phyloP scores from a whole-genome alignment of 176 grass and related monocot genomes.

The Zoysia japonica region DNA sequence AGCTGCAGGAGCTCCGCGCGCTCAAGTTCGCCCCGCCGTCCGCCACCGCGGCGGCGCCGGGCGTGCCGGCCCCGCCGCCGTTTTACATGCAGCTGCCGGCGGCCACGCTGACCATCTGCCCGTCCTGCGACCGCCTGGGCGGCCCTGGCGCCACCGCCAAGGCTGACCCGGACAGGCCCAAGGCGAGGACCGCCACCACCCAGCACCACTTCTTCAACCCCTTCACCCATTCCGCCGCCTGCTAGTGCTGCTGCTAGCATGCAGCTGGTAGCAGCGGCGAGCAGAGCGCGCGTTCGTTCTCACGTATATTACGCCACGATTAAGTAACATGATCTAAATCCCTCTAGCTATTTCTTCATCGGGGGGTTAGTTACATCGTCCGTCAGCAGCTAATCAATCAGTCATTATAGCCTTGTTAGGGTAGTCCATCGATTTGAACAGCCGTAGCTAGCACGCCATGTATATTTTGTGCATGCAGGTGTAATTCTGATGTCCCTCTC shows the following conservation, averaged over 20 bases:
- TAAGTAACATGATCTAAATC: slow-evolving; percentile 19
- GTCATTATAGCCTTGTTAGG: slow-evolving; percentile 42
- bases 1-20: slow-evolving; percentile 73
- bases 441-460: slow-evolving; percentile 28
- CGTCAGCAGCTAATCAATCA: slow-evolving; percentile 34
- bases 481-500: slow-evolving; percentile 19
- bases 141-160: slow-evolving; percentile 40
- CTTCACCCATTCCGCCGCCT: slow-evolving; percentile 81
- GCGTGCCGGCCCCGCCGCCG: slow-evolving; percentile 13
- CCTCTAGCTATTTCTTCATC: slow-evolving; percentile 36
- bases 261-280: slow-evolving; percentile 13
- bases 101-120: slow-evolving; percentile 69
- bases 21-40: slow-evolving; percentile 52
- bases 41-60: neutral
- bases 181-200: slow-evolving; percentile 35
- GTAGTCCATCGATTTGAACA: slow-evolving; percentile 30
- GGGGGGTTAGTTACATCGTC: slow-evolving; percentile 15
- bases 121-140: slow-evolving; percentile 74
- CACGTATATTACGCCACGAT: slow-evolving; percentile 31
- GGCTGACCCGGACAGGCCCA: slow-evolving; percentile 46
- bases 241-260: slow-evolving; percentile 41
- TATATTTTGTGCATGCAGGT: slow-evolving; percentile 46
- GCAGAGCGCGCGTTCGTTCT: slow-evolving; percentile 27
- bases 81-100: slow-evolving; percentile 82
- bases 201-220: slow-evolving; percentile 83